Evolutionary conservation across 2,329 filamentous ascomycete genomes (phyloP).

Genomic region (Rhinocladiella mackenziei): DNA sequence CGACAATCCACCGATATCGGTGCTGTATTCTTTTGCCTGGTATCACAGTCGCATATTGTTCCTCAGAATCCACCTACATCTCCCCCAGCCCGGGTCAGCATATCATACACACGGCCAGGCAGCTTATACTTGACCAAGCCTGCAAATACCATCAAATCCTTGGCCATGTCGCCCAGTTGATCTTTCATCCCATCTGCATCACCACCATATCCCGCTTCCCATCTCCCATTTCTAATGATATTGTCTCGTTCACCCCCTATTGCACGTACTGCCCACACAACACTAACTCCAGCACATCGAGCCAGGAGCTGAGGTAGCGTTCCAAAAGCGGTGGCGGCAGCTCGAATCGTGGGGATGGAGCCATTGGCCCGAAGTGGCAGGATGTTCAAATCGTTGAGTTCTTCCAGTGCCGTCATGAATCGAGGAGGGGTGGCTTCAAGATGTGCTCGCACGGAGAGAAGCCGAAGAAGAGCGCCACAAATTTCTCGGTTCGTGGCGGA

Average conservation of each 20-base stretch:
- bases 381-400: conserved; percentile 26
- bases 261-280: conserved; percentile 90
- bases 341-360: conserved; percentile 73
- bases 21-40: not conserved
- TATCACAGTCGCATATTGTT: not conserved
- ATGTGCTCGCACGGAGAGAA: conserved; percentile 58
- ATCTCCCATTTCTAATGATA: conserved; percentile 62
- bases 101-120: conserved; percentile 82
- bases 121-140: conserved; percentile 88
- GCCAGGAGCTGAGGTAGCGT: conserved; percentile 74
- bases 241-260: conserved; percentile 74
- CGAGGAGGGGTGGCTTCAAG: conserved; percentile 56
- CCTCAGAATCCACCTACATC: conserved; percentile 51
- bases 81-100: conserved; percentile 73
- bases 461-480: conserved; percentile 56
- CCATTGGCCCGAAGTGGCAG: conserved; percentile 28
- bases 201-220: conserved; percentile 64
- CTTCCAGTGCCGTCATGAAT: conserved; percentile 51
- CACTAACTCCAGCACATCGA: conserved; percentile 81
- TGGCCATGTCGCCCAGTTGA: conserved; percentile 57
- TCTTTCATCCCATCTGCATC: conserved; percentile 27
- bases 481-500: conserved; percentile 55
- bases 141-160: conserved; percentile 90
- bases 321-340: conserved; percentile 75
- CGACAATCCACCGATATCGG: too few species aligned